Base-by-base conservation (phyloP, 2,329 filamentous ascomycete species). In the Elsinoe necatrix region DNA sequence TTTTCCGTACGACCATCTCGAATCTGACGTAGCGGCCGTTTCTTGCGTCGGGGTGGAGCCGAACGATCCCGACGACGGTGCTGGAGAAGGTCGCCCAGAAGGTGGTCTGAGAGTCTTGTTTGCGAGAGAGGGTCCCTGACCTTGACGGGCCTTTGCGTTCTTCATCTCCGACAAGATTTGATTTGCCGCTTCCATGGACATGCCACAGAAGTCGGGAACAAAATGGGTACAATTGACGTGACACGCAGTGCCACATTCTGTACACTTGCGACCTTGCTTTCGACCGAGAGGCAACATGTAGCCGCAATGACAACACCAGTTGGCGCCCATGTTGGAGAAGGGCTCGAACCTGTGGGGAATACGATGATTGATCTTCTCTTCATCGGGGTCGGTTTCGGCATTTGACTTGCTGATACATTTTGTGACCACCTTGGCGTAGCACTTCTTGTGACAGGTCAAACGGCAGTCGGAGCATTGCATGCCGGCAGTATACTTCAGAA, bases 381-480 rank as follows among this genome's bases (percentile, higher is more conserved):
- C 93, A 72, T 98, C 93, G 20, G 93, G 92, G 70, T 98, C 93
- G 4, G 89, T 95, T 72, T 98, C 93, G 61, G 93, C 92, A 69
- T 98, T 98, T 61, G 92, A 96, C 72, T 98, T 97, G 75, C 92
- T 97, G 72, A 98, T 98, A 75, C 93, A 98, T 73, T 98, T 98
- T 61, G 93, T 98, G 65, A 98, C 93, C 47, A 98, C 93, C 71
- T 91, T 95, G 14, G 83, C 76, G 72, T 97, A 98, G 71, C 93
- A 98, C 74, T 97, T 96, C 66, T 89, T 92, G 73, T 98, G 93
- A 73, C 93, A 98, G 37, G 92, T 97, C 75, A 97, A 97, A 75
- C 97, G 97, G 86, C 93, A 98, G 74, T 98, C 93, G 62, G 95
- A 88, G 72, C 93, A 98, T 75, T 98, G 93, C 92, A 98, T 98